Base-by-base conservation (phyloP, 805 yeast genomes). In the Candida lessepsii region DNA sequence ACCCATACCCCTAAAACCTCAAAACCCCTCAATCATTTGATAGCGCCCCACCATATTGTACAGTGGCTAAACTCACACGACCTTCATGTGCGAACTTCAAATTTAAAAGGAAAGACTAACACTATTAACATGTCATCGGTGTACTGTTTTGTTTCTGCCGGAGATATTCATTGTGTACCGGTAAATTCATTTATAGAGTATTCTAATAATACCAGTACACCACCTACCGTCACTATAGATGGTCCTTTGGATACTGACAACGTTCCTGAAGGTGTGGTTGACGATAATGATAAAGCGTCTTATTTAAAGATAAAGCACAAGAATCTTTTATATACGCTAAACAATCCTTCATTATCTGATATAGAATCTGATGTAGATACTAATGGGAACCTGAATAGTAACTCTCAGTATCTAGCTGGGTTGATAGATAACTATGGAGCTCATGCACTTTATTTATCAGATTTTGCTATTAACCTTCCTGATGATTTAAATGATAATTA, bases 391-490 rank as follows among this genome's bases (percentile, higher is more conserved):
- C 40, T 33, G 5, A 30, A 36, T 10, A 16, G 9, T 10, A 40
- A 31, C n/a, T 8, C 31, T n/a, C 37, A 29, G 14, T 37, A 44
- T 26, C n/a, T 47, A 5, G n/a, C 40, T 4, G 41, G 29, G 11
- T 37, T 48, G 5, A 32, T 56, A 6, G 39, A 45, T 18, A 49
- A 52, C 20, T 70, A 71, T 44, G 57, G 68, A 9, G 61, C 79
- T 3, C 78, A 72, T 46, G 73, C 81, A 1, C 56, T 76, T 9
- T 76, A 73, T 49, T 57, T 76, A 18, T 79, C 81, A 1, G 65
- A 67, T 37, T 59, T 61, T 37, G 57, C 57, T 33, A 61, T 76
- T 11, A 61, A 63, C 39, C 59, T 74, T 29, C 59, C 70, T 4
- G 59, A 56, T n/a, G 58, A 62, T 41, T 48, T 61, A 33, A 47